Evolutionary conservation across 1,139 yeast genomes (phyloP), one percentile per base, ranked within the genome.

Genomic region (Protomyces gravidus): DNA sequence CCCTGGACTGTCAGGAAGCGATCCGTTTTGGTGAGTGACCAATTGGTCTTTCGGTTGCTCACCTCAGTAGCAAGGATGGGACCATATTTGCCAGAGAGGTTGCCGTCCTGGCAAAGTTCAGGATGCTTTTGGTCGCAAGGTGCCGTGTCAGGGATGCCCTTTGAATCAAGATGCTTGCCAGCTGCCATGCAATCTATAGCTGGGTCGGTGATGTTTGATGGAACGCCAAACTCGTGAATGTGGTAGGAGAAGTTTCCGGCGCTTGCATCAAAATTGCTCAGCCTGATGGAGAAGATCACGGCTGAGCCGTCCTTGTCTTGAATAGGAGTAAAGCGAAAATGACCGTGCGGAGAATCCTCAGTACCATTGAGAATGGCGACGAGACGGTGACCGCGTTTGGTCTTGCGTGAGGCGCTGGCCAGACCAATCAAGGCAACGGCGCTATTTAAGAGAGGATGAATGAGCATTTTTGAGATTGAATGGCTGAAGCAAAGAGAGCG

Each of bases 51-150:
- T n/a, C n/a, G 42, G 19, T 42, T 49, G 19, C 28, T 25, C 28
- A 21, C 47, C 33, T 32, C 36, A 11, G 40, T 7, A 3, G 33
- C 58, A 2, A 46, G 51, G 9, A 53, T 45, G 15, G 25, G 30
- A n/a, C 51, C 58, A 26, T 33, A 26, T 26, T 53, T 53, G 13
- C 51, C 58, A 27, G 45, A 32, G 36, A 53, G 32, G 21, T 53
- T 46, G 11, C 58, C 58, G 3, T 23, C 51, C 26, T 53, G 58
- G 46, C 58, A 53, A 2, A 19, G 11, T 5, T 32, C 46, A 9
- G 32, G 46, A 26, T 30, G 30, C 21, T 30, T 36, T 23, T 49
- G 27, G 28, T 39, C 27, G n/a, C 58, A 53, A 5, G 39, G 19
- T 2, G 21, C 19, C 1, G 50, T 25, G 17, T 53, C 58, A 6